A percentile compares a stretch with the other conserved stretches of the same genome.
phyloP scores from a whole-genome alignment of 1,284 basidiomycete species.

The Phenoliferia sp. region DNA sequence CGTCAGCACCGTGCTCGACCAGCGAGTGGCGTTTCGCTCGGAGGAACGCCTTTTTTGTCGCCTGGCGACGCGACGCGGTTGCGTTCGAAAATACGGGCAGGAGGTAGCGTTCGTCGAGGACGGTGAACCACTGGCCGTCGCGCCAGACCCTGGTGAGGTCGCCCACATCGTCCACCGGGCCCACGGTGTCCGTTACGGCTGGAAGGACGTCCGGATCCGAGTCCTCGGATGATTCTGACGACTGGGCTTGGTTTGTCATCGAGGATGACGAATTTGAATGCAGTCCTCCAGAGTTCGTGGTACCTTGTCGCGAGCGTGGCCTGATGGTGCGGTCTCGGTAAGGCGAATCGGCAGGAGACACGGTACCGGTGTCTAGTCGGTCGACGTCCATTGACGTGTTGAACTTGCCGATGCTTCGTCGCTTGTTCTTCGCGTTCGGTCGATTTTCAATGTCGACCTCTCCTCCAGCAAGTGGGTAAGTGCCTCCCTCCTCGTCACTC shows the following conservation, averaged over 20 bases:
- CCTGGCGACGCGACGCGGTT: conserved; percentile 44
- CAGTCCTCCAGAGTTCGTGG: background rate
- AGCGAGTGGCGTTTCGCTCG: conserved; percentile 7
- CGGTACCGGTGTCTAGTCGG: background rate
- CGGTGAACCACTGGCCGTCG: conserved; percentile 87
- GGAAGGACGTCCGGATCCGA: conserved; percentile 27
- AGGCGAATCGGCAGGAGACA: conserved; percentile 9
- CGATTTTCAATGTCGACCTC: background rate
- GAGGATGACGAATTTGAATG: background rate
- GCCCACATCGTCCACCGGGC: conserved; percentile 1
- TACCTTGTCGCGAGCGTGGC: background rate
- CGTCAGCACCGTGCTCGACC: background rate
- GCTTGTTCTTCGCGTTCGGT: background rate
- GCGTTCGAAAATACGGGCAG: conserved; percentile 82
- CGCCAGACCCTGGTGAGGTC: conserved; percentile 45
- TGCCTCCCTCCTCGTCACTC: conserved; percentile 70
- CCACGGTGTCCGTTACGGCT: background rate
- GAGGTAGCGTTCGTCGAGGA: conserved; percentile 88
- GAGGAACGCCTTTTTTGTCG: conserved; percentile 37
- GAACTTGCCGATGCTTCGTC: background rate
- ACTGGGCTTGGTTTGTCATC: background rate
- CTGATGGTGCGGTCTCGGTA: conserved; percentile 10
- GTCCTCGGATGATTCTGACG: conserved; percentile 5
- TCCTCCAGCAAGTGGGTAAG: background rate
- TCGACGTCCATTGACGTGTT: background rate